These are phyloP conservation scores for Styphnolobium japonicum DNA, from an alignment of 306 rosid genomes.

Conservation along the genomic window DNA sequence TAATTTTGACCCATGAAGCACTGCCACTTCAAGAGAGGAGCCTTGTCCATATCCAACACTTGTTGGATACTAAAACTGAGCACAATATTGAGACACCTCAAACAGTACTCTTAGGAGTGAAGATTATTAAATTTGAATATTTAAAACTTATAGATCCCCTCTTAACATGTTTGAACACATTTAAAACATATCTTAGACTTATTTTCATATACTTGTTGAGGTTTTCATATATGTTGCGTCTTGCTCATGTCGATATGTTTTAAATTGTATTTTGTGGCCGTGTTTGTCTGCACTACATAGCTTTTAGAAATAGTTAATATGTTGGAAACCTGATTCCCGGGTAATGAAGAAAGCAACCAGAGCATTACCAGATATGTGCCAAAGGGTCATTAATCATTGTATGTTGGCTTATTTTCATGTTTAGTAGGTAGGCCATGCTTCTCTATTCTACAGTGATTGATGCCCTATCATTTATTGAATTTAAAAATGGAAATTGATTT, in stretches of 20 bases:
- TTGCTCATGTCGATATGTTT: not conserved
- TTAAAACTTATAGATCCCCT: too few relatives aligned
- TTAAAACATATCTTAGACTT: not conserved
- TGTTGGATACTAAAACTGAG: not conserved
- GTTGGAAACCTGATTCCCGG: not conserved
- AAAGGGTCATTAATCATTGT: not conserved
- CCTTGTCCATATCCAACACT: not conserved
- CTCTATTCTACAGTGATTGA: not conserved
- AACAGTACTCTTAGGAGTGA: too few relatives aligned
- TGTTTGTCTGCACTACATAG: not conserved
- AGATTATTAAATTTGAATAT: too few relatives aligned
- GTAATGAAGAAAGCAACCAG: too few relatives aligned
- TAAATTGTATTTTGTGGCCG: not conserved
- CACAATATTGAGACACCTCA: not conserved
- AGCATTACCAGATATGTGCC: too few relatives aligned
- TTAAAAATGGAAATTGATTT: not conserved
- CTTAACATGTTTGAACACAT: too few relatives aligned
- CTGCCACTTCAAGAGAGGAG: not conserved
- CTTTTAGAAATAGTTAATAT: not conserved
- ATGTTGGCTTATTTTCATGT: not conserved
- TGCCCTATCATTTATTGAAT: not conserved
- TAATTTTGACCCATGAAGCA: not conserved
- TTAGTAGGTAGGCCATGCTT: not conserved
- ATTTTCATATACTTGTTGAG: too few relatives aligned
- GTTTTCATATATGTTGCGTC: not conserved